Percentiles rank a stretch among this genome's conserved stretches.
phyloP scores from a whole-genome alignment of 257 asterid genomes.

The Gentiana macrophylla region DNA sequence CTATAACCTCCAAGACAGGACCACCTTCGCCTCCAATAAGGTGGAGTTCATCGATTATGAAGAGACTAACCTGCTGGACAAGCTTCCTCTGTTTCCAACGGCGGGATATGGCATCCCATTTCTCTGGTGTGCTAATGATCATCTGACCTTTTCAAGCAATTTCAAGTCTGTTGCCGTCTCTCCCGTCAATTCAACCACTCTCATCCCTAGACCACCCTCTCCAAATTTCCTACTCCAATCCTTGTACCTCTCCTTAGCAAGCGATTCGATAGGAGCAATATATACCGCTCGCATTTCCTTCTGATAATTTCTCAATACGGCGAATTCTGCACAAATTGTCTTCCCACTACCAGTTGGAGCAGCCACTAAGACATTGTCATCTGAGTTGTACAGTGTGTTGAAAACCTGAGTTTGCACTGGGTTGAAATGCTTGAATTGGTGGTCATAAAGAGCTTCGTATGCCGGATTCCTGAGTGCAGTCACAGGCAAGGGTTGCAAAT shows the following conservation, averaged over 20 bases:
- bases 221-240: slow-evolving; percentile 35
- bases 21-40: slow-evolving; percentile 38
- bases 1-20: slow-evolving; percentile 28
- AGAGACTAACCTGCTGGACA: slow-evolving; percentile 32
- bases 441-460: slow-evolving; percentile 24
- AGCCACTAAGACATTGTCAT: slow-evolving; percentile 35
- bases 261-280: slow-evolving; percentile 36
- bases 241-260: slow-evolving; percentile 25
- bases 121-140: slow-evolving; percentile 35
- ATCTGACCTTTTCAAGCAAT: slow-evolving; percentile 28
- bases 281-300: slow-evolving; percentile 31
- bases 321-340: slow-evolving; percentile 35
- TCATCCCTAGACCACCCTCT: slow-evolving; percentile 23
- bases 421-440: slow-evolving; percentile 30
- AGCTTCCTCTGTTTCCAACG: slow-evolving; percentile 33
- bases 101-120: slow-evolving; percentile 36
- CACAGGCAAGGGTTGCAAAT: slow-evolving; percentile 38
- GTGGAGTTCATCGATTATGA: slow-evolving; percentile 33
- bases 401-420: slow-evolving; percentile 42
- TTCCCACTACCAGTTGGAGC: slow-evolving; percentile 45
- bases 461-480: slow-evolving; percentile 28
- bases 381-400: slow-evolving; percentile 30
- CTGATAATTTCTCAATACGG: slow-evolving; percentile 32
- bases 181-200: slow-evolving; percentile 34
- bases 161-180: slow-evolving; percentile 28